Evolutionary conservation across 169 alveolate species (phyloP).

Genomic region (Plasmodium vivax): DNA sequence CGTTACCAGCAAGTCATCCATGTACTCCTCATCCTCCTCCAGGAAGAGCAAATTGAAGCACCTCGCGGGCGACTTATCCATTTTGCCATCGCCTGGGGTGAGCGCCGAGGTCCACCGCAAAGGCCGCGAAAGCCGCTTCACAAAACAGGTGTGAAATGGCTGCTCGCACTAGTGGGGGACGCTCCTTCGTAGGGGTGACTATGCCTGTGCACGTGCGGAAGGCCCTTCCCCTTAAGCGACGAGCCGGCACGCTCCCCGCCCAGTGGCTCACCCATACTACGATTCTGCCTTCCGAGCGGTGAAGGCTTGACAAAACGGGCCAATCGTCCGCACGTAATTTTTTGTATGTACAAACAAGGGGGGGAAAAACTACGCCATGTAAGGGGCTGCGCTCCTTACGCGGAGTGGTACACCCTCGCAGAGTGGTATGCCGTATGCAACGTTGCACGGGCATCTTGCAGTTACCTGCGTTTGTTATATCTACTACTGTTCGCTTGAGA

Average conservation of each 20-base stretch:
- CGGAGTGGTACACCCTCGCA: not conserved
- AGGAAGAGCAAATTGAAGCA: constrained; percentile 83
- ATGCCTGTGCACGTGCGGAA: not conserved
- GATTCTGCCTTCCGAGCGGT: not conserved
- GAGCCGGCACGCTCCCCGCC: not conserved
- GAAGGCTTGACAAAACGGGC: not conserved
- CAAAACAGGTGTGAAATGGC: not conserved
- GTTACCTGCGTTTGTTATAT: not conserved
- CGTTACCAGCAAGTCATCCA: constrained; percentile 76
- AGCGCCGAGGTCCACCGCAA: too few species aligned
- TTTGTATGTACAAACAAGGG: not conserved
- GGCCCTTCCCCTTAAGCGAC: not conserved
- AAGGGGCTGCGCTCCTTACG: not conserved
- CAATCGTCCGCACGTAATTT: not conserved
- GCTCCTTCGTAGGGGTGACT: not conserved
- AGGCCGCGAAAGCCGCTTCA: too few species aligned
- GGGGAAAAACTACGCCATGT: not conserved
- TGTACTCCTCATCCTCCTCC: constrained; percentile 87
- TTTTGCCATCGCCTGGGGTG: not conserved
- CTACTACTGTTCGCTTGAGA: not conserved
- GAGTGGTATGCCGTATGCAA: not conserved
- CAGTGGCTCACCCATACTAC: not conserved
- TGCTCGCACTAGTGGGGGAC: not conserved
- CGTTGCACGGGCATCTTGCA: not conserved
- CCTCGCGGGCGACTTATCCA: constrained; percentile 69